Base-by-base conservation (phyloP, 345 rosid species). In the Citrus maxima region DNA sequence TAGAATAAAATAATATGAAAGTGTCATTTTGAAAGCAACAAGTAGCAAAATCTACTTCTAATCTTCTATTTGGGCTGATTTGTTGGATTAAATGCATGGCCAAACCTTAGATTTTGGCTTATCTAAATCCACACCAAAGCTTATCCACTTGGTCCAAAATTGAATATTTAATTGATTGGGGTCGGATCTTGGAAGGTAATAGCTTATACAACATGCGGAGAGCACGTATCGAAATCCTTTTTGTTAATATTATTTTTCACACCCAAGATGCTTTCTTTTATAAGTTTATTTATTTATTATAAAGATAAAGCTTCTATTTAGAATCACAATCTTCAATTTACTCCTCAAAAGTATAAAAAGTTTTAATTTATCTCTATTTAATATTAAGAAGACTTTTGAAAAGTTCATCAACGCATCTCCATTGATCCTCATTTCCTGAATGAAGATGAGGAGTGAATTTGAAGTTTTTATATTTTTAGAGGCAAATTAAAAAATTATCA, bases 351-450 rank as follows among this genome's bases (percentile, higher is more conserved):
- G 0, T 13, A 0, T 12, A 13, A 46, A 46, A 46, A 13, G 0
- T 0, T 10, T 46, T 0, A 46, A 0, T 13, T 46, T 12, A 46
- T 4, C 1, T 0, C 0, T 13, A 13, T 46, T 2, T 46, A 46
- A 10, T 46, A 13, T 46, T 46, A 46, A 4, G 0, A 46, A 46
- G 5, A 13, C 14, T 13, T 46, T 13, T 3, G 13, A 13, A 13
- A 46, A 46, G 14, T 2, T 13, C 0, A 12, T 46, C 18, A 3
- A 46, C 1, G 13, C 18, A 3, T 46, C 5, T 1, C 2, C 18
- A 46, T 46, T 46, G 1, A 1, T 42, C 51, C 13, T 12, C 4
- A 10, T 42, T 42, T 10, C 10, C 1, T 42, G 3, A 42, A 4
- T 0, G 1, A 42, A 42, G 10, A 42, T 42, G 13, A 42, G 1